Conservation (phyloP, 148 eudicot genomes). For the Spergularia marina region DNA sequence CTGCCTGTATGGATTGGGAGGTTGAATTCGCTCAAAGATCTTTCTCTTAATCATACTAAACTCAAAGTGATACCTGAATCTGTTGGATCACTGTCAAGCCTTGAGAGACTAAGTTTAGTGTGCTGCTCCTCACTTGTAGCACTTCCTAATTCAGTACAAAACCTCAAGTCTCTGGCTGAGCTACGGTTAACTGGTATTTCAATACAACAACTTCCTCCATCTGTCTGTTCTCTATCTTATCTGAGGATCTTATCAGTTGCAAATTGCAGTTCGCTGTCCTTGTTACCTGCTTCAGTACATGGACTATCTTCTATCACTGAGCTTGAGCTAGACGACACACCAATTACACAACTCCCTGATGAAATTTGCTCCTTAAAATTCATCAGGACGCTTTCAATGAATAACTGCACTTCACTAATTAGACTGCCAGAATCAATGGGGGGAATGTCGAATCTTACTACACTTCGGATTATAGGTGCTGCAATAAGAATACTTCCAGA, state of each 20-base stretch:
- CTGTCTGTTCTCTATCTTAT: conserved; percentile 40
- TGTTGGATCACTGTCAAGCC: conserved; percentile 36
- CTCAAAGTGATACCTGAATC: conserved; percentile 39
- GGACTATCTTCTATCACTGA: conserved; percentile 40
- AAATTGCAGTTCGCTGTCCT: conserved; percentile 26
- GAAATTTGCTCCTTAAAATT: conserved; percentile 43
- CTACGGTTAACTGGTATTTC: conserved; percentile 34
- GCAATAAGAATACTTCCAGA: conserved; percentile 44
- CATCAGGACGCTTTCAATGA: conserved; percentile 42
- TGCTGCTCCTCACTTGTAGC: conserved; percentile 35
- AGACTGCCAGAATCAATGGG: conserved; percentile 46
- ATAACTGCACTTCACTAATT: conserved; percentile 35
- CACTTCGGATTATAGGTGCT: conserved; percentile 33
- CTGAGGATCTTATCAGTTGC: conserved; percentile 36
- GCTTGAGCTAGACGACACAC: conserved; percentile 37
- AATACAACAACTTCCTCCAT: conserved; percentile 40
- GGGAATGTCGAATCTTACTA: conserved; percentile 35
- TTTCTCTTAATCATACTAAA: conserved; percentile 31
- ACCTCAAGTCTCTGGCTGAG: conserved; percentile 34
- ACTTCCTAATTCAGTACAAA: conserved; percentile 44
- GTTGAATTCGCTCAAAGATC: conserved; percentile 39
- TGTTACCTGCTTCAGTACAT: conserved; percentile 41
- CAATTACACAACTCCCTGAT: conserved; percentile 40
- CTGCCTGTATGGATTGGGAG: conserved; percentile 43
- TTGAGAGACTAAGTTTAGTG: conserved; percentile 37